These are phyloP conservation scores for Talaromyces sp. DNA, from an alignment of 2,329 filamentous ascomycete species.

Conservation along the genomic window DNA sequence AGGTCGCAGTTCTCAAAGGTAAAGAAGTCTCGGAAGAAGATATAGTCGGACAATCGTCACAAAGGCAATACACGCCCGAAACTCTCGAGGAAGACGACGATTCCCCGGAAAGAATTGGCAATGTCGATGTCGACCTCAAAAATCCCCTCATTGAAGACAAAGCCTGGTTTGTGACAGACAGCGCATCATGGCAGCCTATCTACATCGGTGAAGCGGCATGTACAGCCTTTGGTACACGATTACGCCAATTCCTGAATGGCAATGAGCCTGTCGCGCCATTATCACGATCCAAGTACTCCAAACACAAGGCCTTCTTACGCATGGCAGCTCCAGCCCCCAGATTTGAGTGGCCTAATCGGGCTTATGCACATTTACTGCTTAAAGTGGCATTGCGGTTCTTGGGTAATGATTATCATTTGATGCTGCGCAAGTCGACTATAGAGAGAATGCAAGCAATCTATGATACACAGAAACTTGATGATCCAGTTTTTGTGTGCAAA, in stretches of 20 bases:
- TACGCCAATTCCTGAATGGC: slow-evolving; percentile 21
- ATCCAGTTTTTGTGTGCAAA: slow-evolving; percentile 22
- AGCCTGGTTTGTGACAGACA: slow-evolving; percentile 22
- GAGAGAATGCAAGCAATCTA: slow-evolving; percentile 23
- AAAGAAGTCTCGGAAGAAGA: slow-evolving; percentile 9
- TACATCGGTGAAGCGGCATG: slow-evolving; percentile 23
- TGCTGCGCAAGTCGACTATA: slow-evolving; percentile 22
- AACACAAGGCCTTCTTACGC: slow-evolving; percentile 19
- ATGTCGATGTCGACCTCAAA: slow-evolving; percentile 19
- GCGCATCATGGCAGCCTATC: slow-evolving; percentile 20
- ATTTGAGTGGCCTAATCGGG: slow-evolving; percentile 22
- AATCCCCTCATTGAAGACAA: slow-evolving; percentile 22
- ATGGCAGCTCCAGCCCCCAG: slow-evolving; percentile 14
- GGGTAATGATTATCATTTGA: slow-evolving; percentile 24
- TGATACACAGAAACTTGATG: slow-evolving; percentile 16
- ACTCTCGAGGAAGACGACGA: slow-evolving; percentile 1
- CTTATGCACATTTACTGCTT: slow-evolving; percentile 23
- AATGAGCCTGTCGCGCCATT: slow-evolving; percentile 20
- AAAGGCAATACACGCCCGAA: slow-evolving; percentile 8
- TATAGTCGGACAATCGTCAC: slow-evolving; percentile 8
- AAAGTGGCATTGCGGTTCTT: slow-evolving; percentile 25
- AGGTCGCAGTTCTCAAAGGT: slow-evolving; percentile 15
- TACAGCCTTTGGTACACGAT: slow-evolving; percentile 21
- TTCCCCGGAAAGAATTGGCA: background rate
- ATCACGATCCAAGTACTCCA: slow-evolving; percentile 20